These are phyloP conservation scores for Colletotrichum lentis DNA, from an alignment of 2,329 filamentous ascomycete species.

Conservation along the genomic window DNA sequence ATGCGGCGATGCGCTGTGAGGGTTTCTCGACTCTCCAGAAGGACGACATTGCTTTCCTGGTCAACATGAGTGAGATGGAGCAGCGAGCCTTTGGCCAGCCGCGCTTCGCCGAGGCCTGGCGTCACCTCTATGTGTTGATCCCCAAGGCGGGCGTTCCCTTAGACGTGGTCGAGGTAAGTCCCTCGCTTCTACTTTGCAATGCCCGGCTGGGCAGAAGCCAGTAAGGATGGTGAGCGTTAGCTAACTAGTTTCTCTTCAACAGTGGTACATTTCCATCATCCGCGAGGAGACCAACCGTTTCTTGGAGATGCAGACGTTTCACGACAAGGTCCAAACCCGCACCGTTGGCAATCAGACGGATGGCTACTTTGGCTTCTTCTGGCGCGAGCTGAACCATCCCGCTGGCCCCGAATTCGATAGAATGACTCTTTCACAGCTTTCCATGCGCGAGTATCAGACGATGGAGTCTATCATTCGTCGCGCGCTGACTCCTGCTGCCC, in stretches of 20 bases:
- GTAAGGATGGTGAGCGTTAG: background rate
- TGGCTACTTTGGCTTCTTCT: constrained; percentile 63
- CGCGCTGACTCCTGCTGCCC: constrained; percentile 44
- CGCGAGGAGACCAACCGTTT: constrained; percentile 60
- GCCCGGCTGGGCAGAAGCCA: background rate
- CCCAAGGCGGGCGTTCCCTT: constrained; percentile 58
- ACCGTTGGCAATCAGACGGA: constrained; percentile 47
- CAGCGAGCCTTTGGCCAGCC: constrained; percentile 57
- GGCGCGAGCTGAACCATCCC: constrained; percentile 56
- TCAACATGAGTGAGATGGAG: constrained; percentile 48
- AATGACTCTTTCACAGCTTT: constrained; percentile 58
- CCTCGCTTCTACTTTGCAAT: background rate
- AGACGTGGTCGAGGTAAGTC: constrained; percentile 65
- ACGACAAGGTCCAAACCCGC: constrained; percentile 52
- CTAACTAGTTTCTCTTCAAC: constrained; percentile 34
- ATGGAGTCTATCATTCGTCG: constrained; percentile 60
- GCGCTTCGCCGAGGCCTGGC: constrained; percentile 58
- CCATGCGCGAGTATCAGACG: constrained; percentile 56
- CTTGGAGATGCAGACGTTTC: constrained; percentile 51
- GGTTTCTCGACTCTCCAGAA: constrained; percentile 70
- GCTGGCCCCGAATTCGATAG: constrained; percentile 54
- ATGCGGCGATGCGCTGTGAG: constrained; percentile 63
- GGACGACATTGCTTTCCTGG: constrained; percentile 62
- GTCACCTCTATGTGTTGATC: constrained; percentile 60
- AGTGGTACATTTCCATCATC: constrained; percentile 67